Evolutionary conservation across 805 yeast genomes (phyloP).

Genomic region (Schizosaccharomyces osmophilus): DNA sequence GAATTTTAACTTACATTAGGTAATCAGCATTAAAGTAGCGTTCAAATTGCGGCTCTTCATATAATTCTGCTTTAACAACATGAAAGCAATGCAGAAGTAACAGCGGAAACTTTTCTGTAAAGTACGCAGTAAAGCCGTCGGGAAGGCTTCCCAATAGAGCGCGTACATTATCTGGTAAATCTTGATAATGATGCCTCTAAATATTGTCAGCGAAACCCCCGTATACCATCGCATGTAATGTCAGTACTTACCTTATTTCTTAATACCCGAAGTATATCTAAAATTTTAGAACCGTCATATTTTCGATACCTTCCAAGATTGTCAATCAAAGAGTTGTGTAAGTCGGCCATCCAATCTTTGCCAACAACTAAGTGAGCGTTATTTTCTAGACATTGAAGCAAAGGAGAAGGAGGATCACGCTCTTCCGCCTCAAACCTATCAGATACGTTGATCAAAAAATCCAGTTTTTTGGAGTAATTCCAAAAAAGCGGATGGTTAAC

Average conservation of each 20-base stretch:
- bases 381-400: conserved; percentile 31
- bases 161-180: conserved; percentile 46
- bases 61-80: not conserved
- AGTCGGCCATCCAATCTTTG: conserved; percentile 52
- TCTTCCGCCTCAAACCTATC: conserved; percentile 74
- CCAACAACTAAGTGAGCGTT: conserved; percentile 22
- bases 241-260: conserved; percentile 34
- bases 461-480: conserved; percentile 47
- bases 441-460: conserved; percentile 63
- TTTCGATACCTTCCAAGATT: conserved; percentile 80
- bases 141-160: conserved; percentile 56
- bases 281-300: conserved; percentile 49
- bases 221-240: not conserved
- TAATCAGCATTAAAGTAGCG: not conserved
- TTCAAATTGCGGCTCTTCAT: not conserved
- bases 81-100: conserved; percentile 31
- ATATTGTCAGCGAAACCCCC: conserved; percentile 1
- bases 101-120: conserved; percentile 49
- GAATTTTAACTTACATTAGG: no score
- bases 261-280: conserved; percentile 71
- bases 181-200: conserved; percentile 69
- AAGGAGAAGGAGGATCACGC: conserved; percentile 50
- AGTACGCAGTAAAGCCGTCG: conserved; percentile 59
- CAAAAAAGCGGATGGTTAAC: conserved; percentile 79
- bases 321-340: conserved; percentile 50